Base-by-base conservation (phyloP, 2,329 filamentous ascomycete species). In the Fusarium ramigenum region DNA sequence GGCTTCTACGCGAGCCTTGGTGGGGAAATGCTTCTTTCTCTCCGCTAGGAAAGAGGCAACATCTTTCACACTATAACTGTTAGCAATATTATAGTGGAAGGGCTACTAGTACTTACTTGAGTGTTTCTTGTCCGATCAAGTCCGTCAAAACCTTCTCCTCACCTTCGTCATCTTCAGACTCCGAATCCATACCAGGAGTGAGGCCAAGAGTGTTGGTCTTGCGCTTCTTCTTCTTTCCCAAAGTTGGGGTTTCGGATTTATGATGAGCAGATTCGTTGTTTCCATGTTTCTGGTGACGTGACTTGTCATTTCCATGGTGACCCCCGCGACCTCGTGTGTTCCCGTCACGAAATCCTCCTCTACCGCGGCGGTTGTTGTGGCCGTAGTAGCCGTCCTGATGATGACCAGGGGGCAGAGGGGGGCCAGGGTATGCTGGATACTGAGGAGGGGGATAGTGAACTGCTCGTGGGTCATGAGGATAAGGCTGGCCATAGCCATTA, bases 31-130 rank as follows among this genome's bases (percentile, higher is more conserved):
- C 73, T 90, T 92, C 79, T 88, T 92, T 66, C 96, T 90, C 81
- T 97, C 94, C 56, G 90, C 90, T 71, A 97, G 90, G 90, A 94
- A 98, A 11, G 90, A 89, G 30, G 90, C 88, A 62, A 98, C 87
- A 78, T 98, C 95, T 66, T 89, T 89, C 21, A 89, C 85, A 64
- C 87, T 90, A 61, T 36, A 40, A n/a, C 53, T 44, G 60, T 78
- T 60, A 78, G 72, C 39, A 57, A 18, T 23, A 30, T 25, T 10
- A 21, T 30, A 34, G n/a, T 28, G 11, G 47, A n/a, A 28, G 7
- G 14, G 32, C 21, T 40, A 18, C 12, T 10, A 43, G 14, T 49
- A 83, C 88, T 82, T 85, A 90, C 85, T 88, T 84, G 47, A 88
- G 84, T 58, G 85, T 85, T 77, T 90, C 88, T 57, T 84, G 81